Percentiles rank a stretch among this genome's conserved stretches.
Evolutionary conservation across 1,284 basidiomycete species (phyloP).

Genomic region (Ganoderma boninense): DNA sequence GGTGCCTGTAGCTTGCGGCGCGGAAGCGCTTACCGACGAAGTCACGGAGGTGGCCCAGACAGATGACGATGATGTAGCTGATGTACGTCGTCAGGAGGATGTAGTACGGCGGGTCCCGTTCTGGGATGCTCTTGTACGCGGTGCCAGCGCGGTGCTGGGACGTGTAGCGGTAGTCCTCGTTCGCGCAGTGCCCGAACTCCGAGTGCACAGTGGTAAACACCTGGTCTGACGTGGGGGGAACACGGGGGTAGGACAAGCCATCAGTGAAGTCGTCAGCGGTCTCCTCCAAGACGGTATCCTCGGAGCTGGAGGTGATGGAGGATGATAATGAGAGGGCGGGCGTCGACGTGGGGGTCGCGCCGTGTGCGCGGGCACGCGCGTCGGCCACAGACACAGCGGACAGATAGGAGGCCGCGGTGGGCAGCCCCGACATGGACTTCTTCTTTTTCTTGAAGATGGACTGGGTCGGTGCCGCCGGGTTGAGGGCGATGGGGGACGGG

Average conservation of each 20-base stretch:
- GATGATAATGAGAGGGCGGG: conserved; percentile 77
- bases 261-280: conserved; percentile 54
- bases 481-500: conserved; percentile 61
- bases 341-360: conserved; percentile 58
- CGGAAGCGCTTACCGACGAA: conserved; percentile 92
- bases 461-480: conserved; percentile 50
- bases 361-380: conserved; percentile 58
- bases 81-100: conserved; percentile 93
- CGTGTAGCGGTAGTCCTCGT: conserved; percentile 73
- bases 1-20: conserved; percentile 78
- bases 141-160: conserved; percentile 67
- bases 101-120: conserved; percentile 89
- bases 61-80: conserved; percentile 89
- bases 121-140: conserved; percentile 59
- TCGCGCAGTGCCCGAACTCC: conserved; percentile 87
- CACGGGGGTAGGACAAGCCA: conserved; percentile 63
- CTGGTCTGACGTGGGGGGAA: conserved; percentile 79
- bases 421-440: conserved; percentile 57
- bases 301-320: conserved; percentile 68
- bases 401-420: conserved; percentile 75
- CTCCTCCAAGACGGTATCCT: conserved; percentile 69
- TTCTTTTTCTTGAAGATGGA: conserved; percentile 68
- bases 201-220: conserved; percentile 80
- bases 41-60: conserved; percentile 93
- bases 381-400: conserved; percentile 77